A percentile compares a stretch with the other conserved stretches of the same genome.
Evolutionary conservation across 2,329 filamentous ascomycete species (phyloP).

Genomic region (Leptosphaerulina australis): DNA sequence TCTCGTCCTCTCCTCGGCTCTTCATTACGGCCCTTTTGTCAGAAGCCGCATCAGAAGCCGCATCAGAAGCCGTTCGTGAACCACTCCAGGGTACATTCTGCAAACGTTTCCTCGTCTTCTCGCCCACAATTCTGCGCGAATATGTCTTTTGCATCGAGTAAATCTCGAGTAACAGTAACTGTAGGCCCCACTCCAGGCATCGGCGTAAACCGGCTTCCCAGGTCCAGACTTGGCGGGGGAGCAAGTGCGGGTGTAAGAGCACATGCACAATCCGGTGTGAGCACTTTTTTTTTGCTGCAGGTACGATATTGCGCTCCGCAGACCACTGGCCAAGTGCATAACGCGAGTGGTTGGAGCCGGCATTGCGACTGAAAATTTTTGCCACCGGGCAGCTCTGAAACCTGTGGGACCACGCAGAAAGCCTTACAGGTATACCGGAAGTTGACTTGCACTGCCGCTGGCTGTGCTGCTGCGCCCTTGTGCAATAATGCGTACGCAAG

Average conservation of each 20-base stretch:
- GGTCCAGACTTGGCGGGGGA: background rate
- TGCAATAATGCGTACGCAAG: background rate
- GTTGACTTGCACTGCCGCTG: background rate
- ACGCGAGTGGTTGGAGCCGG: background rate
- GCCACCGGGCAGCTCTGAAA: conserved; percentile 9
- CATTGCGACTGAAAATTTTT: conserved; percentile 9
- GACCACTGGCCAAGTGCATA: background rate
- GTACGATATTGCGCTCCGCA: background rate
- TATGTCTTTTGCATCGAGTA: conserved; percentile 14
- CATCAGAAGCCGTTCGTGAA: background rate
- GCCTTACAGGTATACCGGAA: background rate
- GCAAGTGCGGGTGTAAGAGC: background rate
- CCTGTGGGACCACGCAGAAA: background rate
- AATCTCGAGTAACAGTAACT: conserved; percentile 14
- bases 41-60: background rate
- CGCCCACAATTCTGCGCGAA: background rate
- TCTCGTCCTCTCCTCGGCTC: background rate
- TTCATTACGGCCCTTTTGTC: background rate
- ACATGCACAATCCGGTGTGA: background rate
- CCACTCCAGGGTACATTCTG: background rate
- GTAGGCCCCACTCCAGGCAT: background rate
- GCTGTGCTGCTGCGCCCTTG: background rate
- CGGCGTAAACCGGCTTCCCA: conserved; percentile 9
- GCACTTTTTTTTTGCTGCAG: conserved; percentile 8
- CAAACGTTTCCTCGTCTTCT: background rate